Evolutionary conservation across 2,329 filamentous ascomycete species (phyloP).

Genomic region (Cladosporium oxysporum): DNA sequence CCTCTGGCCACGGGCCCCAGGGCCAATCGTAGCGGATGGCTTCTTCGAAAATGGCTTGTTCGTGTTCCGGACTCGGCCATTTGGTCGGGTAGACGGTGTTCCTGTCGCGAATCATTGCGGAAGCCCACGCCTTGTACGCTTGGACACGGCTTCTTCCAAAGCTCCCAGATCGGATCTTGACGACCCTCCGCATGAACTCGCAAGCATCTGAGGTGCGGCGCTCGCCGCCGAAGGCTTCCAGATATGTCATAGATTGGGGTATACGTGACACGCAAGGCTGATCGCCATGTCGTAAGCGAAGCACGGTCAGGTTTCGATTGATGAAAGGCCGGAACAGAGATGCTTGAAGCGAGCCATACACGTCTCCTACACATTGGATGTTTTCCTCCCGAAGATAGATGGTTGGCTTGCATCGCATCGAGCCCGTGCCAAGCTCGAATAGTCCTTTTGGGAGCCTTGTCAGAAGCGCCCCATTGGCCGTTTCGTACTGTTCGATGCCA

Average conservation of each 20-base stretch:
- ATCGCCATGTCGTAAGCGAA: neutral
- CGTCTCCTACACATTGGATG: neutral
- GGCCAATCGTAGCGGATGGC: neutral
- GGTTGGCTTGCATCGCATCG: neutral
- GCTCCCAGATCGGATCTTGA: neutral
- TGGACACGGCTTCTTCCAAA: neutral
- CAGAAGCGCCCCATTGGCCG: too few relatives aligned
- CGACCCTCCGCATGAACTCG: neutral
- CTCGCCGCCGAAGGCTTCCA: neutral
- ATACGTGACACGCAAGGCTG: neutral
- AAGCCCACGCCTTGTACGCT: neutral
- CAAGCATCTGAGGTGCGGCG: neutral
- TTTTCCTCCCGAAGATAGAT: neutral
- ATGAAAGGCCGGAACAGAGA: too few relatives aligned
- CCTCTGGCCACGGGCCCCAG: neutral
- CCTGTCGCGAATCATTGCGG: neutral
- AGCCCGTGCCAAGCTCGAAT: neutral
- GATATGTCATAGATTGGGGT: neutral
- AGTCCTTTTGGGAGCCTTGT: neutral
- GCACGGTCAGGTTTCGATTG: neutral
- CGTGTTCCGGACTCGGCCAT: constrained; percentile 7
- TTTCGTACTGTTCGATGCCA: neutral
- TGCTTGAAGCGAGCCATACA: neutral
- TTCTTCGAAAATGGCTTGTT: neutral
- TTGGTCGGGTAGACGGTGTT: neutral